Evolutionary conservation across 768 basidiomycete species (phyloP), one percentile per base, ranked within the genome.

Genomic region (Sistotremastrum niveocremeum): DNA sequence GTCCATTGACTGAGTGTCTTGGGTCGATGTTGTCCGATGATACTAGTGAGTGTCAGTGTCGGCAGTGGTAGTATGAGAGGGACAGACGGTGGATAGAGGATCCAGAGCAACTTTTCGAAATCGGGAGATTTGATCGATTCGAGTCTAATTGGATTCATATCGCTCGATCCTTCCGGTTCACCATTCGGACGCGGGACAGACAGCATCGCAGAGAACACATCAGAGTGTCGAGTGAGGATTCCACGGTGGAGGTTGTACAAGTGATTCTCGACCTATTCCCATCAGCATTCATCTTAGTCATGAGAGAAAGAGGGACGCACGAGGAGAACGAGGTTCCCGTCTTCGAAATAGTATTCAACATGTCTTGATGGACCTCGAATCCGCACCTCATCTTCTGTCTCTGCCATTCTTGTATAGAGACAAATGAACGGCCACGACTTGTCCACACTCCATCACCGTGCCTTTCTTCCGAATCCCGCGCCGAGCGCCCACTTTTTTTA

Each of bases 1-100:
- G 61, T 57, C 83, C 83, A 85, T 0, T 66, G 1, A 74, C 58
- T 0, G 76, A 73, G 52, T 78, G 80, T 39, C 59, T 64, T 0
- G 80, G 84, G 52, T 0, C 42, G 35, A 38, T 30, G 32, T 35
- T 49, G 29, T 32, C 35, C 30, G 46, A 8, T 35, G 12, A 39
- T 11, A 42, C 5, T 34, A 41, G 11, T 49, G 35, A 10, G 41
- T 39, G 6, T 28, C 37, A 34, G 49, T 12, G 5, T 37, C n/a
- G 38, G 29, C 11, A 37, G 45, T 6, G 48, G 35, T 29, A 30
- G 34, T 33, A 42, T 6, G 31, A 11, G 31, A 5, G 39, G 7
- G 33, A 42, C 60, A n/a, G 28, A 52, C 51, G 45, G 36, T 4
- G 54, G 51, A 47, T 60, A 63, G 4, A 66, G 33, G 35, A 65